Conservation (phyloP, 768 basidiomycete genomes). For the Tephrocybe sp. region DNA sequence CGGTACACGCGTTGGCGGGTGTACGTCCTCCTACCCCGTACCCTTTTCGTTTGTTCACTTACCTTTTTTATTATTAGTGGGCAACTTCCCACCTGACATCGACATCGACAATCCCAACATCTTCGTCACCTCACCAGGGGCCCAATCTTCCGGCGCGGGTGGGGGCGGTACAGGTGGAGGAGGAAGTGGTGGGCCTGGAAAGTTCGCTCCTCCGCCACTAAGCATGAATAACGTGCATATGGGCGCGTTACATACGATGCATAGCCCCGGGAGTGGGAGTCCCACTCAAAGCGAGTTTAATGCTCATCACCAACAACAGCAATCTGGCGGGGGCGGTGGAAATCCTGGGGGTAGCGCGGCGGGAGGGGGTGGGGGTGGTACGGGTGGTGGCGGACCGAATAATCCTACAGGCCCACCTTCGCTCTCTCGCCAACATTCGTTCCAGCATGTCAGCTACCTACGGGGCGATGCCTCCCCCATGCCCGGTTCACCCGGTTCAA, state of each 20-base stretch:
- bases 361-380: neutral
- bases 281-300: constrained; percentile 40
- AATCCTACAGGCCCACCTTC: constrained; percentile 27
- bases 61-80: constrained; percentile 31
- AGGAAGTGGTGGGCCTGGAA: constrained; percentile 13
- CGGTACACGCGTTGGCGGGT: constrained; percentile 48
- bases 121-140: constrained; percentile 61
- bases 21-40: constrained; percentile 34
- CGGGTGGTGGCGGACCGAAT: neutral
- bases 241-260: constrained; percentile 40
- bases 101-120: constrained; percentile 65
- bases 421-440: constrained; percentile 60
- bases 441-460: constrained; percentile 46
- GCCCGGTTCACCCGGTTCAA: constrained; percentile 39
- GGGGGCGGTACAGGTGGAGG: neutral
- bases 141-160: neutral
- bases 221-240: constrained; percentile 34
- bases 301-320: constrained; percentile 32
- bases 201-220: constrained; percentile 40
- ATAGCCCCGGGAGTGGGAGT: constrained; percentile 37
- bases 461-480: constrained; percentile 35
- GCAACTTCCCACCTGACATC: constrained; percentile 50
- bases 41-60: neutral
- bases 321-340: constrained; percentile 26
- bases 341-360: too few species aligned